Percentiles rank a stretch among this genome's conserved stretches.
Conservation (phyloP, 495 filamentous ascomycete species). For the Aspergillus cavernicola region DNA sequence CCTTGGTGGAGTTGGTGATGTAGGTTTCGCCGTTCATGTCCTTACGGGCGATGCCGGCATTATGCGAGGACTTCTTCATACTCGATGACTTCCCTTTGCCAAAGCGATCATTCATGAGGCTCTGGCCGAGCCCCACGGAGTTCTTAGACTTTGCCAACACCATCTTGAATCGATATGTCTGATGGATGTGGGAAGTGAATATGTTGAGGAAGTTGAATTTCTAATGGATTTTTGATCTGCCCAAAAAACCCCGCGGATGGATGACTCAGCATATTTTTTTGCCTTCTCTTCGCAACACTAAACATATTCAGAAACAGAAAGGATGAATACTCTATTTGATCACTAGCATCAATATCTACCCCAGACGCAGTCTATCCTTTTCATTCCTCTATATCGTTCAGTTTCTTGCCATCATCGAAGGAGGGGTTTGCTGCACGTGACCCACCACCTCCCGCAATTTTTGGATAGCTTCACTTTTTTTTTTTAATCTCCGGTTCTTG, state of each 20-base stretch:
- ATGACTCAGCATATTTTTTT: slow-evolving; percentile 9
- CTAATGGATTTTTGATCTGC: slow-evolving; percentile 14
- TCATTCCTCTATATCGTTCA: slow-evolving; percentile 5
- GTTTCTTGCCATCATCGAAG: background rate
- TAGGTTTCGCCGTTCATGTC: slow-evolving; percentile 45
- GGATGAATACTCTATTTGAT: no score
- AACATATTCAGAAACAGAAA: no score
- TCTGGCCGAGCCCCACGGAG: slow-evolving; percentile 85
- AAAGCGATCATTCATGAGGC: slow-evolving; percentile 90
- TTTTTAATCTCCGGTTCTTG: background rate
- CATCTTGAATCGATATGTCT: slow-evolving; percentile 53
- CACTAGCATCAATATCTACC: no score
- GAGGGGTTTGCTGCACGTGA: slow-evolving; percentile 12
- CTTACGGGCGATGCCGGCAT: slow-evolving; percentile 46
- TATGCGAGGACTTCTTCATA: slow-evolving; percentile 64
- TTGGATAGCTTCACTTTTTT: slow-evolving; percentile 11
- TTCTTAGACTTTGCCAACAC: slow-evolving; percentile 94
- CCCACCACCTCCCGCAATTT: slow-evolving; percentile 14
- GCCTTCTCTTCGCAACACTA: background rate
- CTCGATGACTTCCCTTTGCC: slow-evolving; percentile 80
- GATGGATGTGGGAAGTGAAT: slow-evolving; percentile 16
- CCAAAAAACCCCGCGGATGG: slow-evolving; percentile 31
- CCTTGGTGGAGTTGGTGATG: slow-evolving; percentile 44
- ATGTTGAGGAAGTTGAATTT: slow-evolving; percentile 20
- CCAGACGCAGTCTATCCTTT: background rate